These are phyloP conservation scores for Podospora appendiculata DNA, from an alignment of 495 filamentous ascomycete genomes.

Conservation along the genomic window DNA sequence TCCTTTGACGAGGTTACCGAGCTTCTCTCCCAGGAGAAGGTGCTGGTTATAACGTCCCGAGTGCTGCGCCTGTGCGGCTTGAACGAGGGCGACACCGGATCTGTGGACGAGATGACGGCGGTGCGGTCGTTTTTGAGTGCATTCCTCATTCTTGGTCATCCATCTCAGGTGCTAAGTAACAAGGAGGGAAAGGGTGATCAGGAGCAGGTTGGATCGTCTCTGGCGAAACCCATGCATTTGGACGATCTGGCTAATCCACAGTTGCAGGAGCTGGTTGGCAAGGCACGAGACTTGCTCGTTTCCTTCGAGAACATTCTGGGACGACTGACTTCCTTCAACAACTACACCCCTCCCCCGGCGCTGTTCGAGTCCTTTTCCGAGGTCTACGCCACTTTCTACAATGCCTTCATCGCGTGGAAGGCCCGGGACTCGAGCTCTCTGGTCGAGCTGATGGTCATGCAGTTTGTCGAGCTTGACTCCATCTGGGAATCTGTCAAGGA, in stretches of 20 bases:
- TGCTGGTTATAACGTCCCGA: constrained; percentile 60
- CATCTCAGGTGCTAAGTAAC: constrained; percentile 77
- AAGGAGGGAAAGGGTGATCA: constrained; percentile 64
- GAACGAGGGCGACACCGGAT: constrained; percentile 59
- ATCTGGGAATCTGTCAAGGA: constrained; percentile 97
- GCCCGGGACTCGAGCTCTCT: constrained; percentile 81
- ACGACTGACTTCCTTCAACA: constrained; percentile 42
- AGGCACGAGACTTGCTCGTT: constrained; percentile 77
- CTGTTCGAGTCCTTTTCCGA: constrained; percentile 56
- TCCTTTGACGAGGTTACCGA: constrained; percentile 76
- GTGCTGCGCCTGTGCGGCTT: constrained; percentile 73
- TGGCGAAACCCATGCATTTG: constrained; percentile 36
- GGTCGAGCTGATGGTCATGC: constrained; percentile 89
- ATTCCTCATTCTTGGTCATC: constrained; percentile 88
- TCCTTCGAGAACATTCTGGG: constrained; percentile 73
- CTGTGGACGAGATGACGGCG: constrained; percentile 66
- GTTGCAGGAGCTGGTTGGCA: constrained; percentile 71
- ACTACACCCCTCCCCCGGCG: constrained; percentile 50
- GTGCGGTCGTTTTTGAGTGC: constrained; percentile 88
- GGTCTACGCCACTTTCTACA: constrained; percentile 74
- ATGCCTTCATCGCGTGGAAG: constrained; percentile 94
- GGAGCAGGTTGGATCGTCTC: constrained; percentile 56
- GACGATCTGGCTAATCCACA: constrained; percentile 50
- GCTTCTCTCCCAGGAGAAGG: constrained; percentile 67
- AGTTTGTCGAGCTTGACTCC: constrained; percentile 89